Evolutionary conservation across 164 flowering plant genomes (phyloP).

Genomic region (Chloranthus sessilifolius): DNA sequence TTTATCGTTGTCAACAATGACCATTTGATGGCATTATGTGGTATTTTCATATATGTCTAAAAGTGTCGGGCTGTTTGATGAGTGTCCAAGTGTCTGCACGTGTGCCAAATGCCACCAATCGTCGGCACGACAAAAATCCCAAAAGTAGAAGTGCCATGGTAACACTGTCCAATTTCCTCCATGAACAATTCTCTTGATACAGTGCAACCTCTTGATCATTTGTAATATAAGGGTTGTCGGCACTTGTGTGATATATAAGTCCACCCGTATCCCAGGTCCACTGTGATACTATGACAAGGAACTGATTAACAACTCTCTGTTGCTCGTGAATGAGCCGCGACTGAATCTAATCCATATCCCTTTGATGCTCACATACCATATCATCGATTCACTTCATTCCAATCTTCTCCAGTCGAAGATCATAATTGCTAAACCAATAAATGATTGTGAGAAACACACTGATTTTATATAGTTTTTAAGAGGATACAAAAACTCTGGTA

Average conservation of each 20-base stretch:
- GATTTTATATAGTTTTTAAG: too few relatives aligned
- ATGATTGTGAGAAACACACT: too few relatives aligned
- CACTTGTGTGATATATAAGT: conserved; percentile 61
- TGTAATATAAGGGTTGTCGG: conserved; percentile 69
- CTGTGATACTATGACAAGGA: conserved; percentile 73
- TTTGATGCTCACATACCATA: conserved; percentile 59
- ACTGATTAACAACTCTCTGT: conserved; percentile 60
- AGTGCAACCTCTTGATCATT: conserved; percentile 84
- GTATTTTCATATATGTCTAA: too few relatives aligned
- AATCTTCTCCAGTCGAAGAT: conserved; percentile 51
- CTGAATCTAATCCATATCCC: conserved; percentile 72
- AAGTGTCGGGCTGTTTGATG: too few relatives aligned
- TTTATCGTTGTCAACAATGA: too few relatives aligned
- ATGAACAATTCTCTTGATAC: conserved; percentile 75
- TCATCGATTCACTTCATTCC: conserved; percentile 76
- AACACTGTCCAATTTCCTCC: conserved; percentile 58
- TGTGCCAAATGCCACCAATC: too few relatives aligned
- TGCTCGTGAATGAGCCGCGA: conserved; percentile 77
- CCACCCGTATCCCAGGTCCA: conserved; percentile 75
- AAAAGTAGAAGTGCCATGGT: too few relatives aligned
- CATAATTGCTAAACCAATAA: too few relatives aligned
- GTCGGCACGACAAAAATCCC: too few relatives aligned
- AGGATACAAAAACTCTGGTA: too few relatives aligned
- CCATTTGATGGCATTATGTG: too few relatives aligned
- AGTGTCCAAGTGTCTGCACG: too few relatives aligned